A percentile compares a stretch with the other conserved stretches of the same genome.
Evolutionary conservation across 495 filamentous ascomycete species (phyloP).

Genomic region (Trichoderma asperelloides): DNA sequence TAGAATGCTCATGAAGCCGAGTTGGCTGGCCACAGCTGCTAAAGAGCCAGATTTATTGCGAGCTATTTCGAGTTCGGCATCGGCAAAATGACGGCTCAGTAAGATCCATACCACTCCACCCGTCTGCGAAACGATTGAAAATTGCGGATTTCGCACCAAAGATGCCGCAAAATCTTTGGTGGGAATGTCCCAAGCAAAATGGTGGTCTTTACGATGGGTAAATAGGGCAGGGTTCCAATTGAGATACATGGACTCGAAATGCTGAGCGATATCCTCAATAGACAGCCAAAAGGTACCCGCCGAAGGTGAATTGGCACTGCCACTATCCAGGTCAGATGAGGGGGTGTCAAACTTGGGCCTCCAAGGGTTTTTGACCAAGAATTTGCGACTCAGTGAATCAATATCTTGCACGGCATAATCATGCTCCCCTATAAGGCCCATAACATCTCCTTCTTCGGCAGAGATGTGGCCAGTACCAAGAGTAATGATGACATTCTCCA

Average conservation of each 20-base stretch:
- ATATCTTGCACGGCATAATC: constrained; percentile 89
- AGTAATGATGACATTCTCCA: constrained; percentile 78
- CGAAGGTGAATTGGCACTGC: not conserved
- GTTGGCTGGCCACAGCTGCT: constrained; percentile 32
- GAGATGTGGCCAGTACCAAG: constrained; percentile 80
- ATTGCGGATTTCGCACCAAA: constrained; percentile 78
- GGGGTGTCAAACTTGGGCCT: constrained; percentile 12
- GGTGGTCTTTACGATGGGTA: constrained; percentile 68
- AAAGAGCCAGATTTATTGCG: constrained; percentile 21
- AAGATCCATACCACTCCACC: constrained; percentile 72
- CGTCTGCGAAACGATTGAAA: constrained; percentile 48
- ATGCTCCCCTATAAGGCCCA: constrained; percentile 82
- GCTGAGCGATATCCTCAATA: constrained; percentile 70
- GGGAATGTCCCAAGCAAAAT: constrained; percentile 79
- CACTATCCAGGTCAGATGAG: constrained; percentile 13
- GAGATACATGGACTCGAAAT: constrained; percentile 90
- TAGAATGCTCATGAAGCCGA: constrained; percentile 80
- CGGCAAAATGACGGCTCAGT: constrained; percentile 71
- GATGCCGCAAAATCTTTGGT: constrained; percentile 48
- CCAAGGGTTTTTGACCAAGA: constrained; percentile 96
- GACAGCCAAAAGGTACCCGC: constrained; percentile 90
- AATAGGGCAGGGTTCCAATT: constrained; percentile 96
- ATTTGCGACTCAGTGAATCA: constrained; percentile 43
- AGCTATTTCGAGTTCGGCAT: constrained; percentile 35
- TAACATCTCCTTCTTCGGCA: constrained; percentile 58